These are phyloP conservation scores for Lentinula novae-zelandiae DNA, from an alignment of 1,284 basidiomycete species.

Conservation along the genomic window DNA sequence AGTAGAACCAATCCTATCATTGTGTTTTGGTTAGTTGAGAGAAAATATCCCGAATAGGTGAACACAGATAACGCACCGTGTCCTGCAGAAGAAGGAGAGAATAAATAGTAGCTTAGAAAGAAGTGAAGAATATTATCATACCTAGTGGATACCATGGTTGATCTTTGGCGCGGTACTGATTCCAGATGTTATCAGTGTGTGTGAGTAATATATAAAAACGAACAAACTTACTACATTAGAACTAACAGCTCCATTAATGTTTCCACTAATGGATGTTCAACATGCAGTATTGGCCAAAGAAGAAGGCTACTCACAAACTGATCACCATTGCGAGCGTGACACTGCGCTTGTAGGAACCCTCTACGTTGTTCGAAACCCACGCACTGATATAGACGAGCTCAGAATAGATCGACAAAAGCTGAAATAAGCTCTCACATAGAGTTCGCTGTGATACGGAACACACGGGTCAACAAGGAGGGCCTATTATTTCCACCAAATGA, in stretches of 20 bases:
- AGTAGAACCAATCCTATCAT: slow-evolving; percentile 54
- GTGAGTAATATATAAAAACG: slow-evolving; percentile 3
- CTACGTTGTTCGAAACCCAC: slow-evolving; percentile 71
- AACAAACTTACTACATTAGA: slow-evolving; percentile 56
- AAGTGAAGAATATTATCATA: slow-evolving; percentile 30
- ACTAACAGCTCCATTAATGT: slow-evolving; percentile 67
- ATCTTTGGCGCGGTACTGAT: slow-evolving; percentile 61
- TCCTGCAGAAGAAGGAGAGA: slow-evolving; percentile 23
- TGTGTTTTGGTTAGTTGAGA: not conserved
- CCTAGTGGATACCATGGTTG: slow-evolving; percentile 71
- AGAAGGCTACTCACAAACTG: slow-evolving; percentile 42
- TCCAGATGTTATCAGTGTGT: not conserved
- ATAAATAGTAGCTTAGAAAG: not conserved
- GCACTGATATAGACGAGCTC: slow-evolving; percentile 35
- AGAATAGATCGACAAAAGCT: not conserved
- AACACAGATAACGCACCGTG: slow-evolving; percentile 32
- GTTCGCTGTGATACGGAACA: slow-evolving; percentile 42
- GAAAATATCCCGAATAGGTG: not conserved
- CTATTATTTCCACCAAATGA: not conserved
- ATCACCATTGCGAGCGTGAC: slow-evolving; percentile 71
- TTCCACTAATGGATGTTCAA: slow-evolving; percentile 39
- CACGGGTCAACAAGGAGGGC: not conserved
- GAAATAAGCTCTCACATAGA: slow-evolving; percentile 40
- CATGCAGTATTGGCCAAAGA: not conserved
- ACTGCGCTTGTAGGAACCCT: slow-evolving; percentile 74